These are phyloP conservation scores for Acephala macrosclerotiorum DNA, from an alignment of 2,329 filamentous ascomycete species.

Conservation along the genomic window DNA sequence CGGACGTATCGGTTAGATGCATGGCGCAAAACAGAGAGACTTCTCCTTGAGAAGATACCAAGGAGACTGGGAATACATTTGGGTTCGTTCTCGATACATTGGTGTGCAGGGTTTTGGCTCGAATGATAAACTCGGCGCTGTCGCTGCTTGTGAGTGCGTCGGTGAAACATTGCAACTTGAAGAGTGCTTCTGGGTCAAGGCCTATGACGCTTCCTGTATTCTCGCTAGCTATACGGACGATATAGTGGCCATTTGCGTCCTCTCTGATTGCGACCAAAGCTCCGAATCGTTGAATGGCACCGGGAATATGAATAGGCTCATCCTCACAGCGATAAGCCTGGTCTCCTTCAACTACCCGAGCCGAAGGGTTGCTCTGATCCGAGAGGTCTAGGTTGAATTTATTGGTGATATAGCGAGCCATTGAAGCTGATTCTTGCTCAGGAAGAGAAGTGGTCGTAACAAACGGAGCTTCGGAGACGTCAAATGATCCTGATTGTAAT, in stretches of 20 bases:
- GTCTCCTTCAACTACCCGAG: not conserved
- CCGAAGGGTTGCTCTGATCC: not conserved
- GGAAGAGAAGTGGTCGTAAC: not conserved
- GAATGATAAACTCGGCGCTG: constrained; percentile 15
- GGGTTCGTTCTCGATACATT: constrained; percentile 5
- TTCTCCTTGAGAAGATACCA: not conserved
- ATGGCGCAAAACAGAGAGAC: not conserved
- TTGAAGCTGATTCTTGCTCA: not conserved
- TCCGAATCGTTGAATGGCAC: constrained; percentile 22
- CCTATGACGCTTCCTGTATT: constrained; percentile 18
- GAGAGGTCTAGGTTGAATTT: not conserved
- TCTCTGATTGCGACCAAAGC: constrained; percentile 24
- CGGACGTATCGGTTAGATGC: not conserved
- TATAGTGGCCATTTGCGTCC: constrained; percentile 7
- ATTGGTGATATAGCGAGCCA: not conserved
- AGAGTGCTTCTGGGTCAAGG: constrained; percentile 16
- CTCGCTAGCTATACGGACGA: constrained; percentile 24
- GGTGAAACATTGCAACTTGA: constrained; percentile 19
- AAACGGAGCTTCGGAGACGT: not conserved
- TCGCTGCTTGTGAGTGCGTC: constrained; percentile 9
- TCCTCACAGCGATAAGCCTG: constrained; percentile 24
- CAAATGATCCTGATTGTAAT: not conserved
- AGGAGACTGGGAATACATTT: constrained; percentile 19
- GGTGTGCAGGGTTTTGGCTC: not conserved
- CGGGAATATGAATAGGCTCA: constrained; percentile 30